phyloP scores from a whole-genome alignment of 2,329 filamentous ascomycete genomes.

The Penicillium sp. region DNA sequence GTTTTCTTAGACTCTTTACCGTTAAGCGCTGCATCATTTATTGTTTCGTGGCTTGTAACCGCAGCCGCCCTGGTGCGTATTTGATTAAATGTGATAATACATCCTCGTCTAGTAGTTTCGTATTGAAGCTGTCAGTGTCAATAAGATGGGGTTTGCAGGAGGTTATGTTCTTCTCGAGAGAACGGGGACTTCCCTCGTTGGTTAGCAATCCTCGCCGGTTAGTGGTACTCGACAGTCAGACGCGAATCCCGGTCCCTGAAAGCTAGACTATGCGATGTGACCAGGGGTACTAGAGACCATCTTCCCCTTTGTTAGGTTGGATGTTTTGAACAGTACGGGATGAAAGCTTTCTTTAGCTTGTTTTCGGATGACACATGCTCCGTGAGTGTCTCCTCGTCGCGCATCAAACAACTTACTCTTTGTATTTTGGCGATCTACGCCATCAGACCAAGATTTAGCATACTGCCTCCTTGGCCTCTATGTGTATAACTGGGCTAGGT shows the following conservation, averaged over 20 bases:
- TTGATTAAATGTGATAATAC: too few relatives aligned
- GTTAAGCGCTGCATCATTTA: too few relatives aligned
- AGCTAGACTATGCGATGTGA: not conserved
- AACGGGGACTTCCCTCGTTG: not conserved
- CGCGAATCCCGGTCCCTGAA: not conserved
- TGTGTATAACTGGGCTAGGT: not conserved
- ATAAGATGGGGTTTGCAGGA: not conserved
- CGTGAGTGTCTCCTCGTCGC: not conserved
- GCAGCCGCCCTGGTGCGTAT: too few relatives aligned
- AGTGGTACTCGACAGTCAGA: not conserved
- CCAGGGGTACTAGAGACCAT: not conserved
- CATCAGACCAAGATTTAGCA: not conserved
- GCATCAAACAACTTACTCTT: not conserved
- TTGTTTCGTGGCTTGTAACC: too few relatives aligned
- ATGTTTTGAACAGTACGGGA: not conserved
- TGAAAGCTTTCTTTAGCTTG: not conserved
- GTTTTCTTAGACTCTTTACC: too few relatives aligned
- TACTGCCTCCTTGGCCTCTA: not conserved
- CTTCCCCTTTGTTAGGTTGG: not conserved
- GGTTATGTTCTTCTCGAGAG: not conserved
- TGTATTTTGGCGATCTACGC: not conserved
- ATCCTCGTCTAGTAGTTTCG: too few relatives aligned
- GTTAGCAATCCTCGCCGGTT: not conserved
- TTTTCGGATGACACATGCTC: not conserved
- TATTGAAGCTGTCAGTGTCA: too few relatives aligned